These are phyloP conservation scores for Lecanosticta acicola DNA, from an alignment of 2,329 filamentous ascomycete genomes.

Conservation along the genomic window DNA sequence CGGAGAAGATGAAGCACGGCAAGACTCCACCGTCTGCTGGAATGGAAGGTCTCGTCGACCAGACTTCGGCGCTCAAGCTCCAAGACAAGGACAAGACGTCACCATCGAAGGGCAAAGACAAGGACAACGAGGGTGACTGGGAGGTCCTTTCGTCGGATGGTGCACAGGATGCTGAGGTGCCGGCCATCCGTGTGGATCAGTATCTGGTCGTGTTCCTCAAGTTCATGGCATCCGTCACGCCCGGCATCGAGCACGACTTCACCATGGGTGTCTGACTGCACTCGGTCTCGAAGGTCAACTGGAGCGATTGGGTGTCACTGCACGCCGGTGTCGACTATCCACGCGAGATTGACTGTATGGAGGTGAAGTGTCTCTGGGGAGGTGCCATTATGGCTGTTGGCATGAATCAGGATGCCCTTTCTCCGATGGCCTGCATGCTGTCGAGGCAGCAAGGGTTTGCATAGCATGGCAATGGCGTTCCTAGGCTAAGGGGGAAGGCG, in stretches of 20 bases:
- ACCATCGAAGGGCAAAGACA: slow-evolving; percentile 36
- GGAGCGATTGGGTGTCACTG: slow-evolving; percentile 23
- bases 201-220: slow-evolving; percentile 84
- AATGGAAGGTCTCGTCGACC: slow-evolving; percentile 81
- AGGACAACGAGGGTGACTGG: slow-evolving; percentile 55
- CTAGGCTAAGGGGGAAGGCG: slow-evolving; percentile 4
- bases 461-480: slow-evolving; percentile 7
- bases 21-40: slow-evolving; percentile 50
- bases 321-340: slow-evolving; percentile 25
- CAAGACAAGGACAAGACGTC: slow-evolving; percentile 52
- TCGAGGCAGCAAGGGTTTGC: slow-evolving; percentile 4
- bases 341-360: slow-evolving; percentile 29
- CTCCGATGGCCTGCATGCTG: no score
- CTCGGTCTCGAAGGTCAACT: slow-evolving; percentile 11
- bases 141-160: slow-evolving; percentile 52
- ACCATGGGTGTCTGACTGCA: slow-evolving; percentile 77
- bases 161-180: slow-evolving; percentile 62
- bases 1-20: slow-evolving; percentile 67
- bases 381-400: slow-evolving; percentile 29
- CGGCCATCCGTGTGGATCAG: slow-evolving; percentile 80
- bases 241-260: slow-evolving; percentile 95
- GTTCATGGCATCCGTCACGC: slow-evolving; percentile 71
- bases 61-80: slow-evolving; percentile 55
- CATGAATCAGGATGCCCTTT: slow-evolving; percentile 18
- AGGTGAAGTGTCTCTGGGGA: slow-evolving; percentile 26